Conservation (phyloP, 2,329 filamentous ascomycete genomes). For the Chaetomiaceae sp. region DNA sequence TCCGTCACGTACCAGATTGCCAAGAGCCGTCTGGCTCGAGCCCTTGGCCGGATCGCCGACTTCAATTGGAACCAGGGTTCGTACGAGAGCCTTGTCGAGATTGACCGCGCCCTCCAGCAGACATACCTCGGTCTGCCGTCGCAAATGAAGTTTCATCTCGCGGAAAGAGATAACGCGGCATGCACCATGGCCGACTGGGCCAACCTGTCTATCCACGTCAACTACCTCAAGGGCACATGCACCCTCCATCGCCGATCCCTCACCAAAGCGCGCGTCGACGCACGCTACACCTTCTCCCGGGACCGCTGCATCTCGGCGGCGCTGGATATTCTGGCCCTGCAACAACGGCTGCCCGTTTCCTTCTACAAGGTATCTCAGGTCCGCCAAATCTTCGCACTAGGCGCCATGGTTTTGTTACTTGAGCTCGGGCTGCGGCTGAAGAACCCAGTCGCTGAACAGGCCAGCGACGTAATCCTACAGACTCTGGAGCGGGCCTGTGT, state of each 20-base stretch:
- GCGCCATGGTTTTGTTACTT: slow-evolving; percentile 21
- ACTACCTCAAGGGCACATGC: slow-evolving; percentile 45
- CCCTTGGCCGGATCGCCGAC: slow-evolving; percentile 44
- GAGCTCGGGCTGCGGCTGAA: slow-evolving; percentile 18
- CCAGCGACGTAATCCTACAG: background rate
- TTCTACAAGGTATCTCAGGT: slow-evolving; percentile 24
- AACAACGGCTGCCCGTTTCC: slow-evolving; percentile 6
- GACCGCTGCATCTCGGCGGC: slow-evolving; percentile 26
- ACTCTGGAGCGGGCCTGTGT: background rate
- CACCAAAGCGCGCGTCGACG: slow-evolving; percentile 20
- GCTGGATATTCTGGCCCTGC: slow-evolving; percentile 16
- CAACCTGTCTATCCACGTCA: slow-evolving; percentile 39
- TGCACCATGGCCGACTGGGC: slow-evolving; percentile 33
- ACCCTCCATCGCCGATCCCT: slow-evolving; percentile 45
- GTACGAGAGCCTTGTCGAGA: slow-evolving; percentile 26
- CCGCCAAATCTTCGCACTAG: slow-evolving; percentile 25
- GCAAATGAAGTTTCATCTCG: slow-evolving; percentile 15
- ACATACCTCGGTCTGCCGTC: slow-evolving; percentile 17
- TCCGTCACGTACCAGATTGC: slow-evolving; percentile 46
- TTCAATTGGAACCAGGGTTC: slow-evolving; percentile 16
- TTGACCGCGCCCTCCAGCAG: slow-evolving; percentile 34
- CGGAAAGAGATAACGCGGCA: background rate
- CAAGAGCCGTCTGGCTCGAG: slow-evolving; percentile 41
- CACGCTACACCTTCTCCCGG: slow-evolving; percentile 16
- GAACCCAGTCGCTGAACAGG: background rate